Conservation (phyloP, 805 yeast genomes). For the Candida boidinii region DNA sequence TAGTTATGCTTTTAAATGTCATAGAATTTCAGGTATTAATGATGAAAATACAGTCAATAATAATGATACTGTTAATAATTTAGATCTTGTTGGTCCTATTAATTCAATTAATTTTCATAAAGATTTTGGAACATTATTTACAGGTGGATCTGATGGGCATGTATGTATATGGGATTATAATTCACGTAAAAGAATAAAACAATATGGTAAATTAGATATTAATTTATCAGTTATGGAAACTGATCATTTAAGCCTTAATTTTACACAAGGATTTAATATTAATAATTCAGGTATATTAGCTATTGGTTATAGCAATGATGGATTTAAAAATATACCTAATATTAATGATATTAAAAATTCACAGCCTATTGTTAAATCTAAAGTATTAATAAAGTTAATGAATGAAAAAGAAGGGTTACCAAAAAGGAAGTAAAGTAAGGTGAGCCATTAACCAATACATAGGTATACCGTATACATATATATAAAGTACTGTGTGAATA, state of each 20-base stretch:
- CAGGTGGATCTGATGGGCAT: slow-evolving; percentile 23
- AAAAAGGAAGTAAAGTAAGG: no score
- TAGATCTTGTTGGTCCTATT: slow-evolving; percentile 45
- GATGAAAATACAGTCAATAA: slow-evolving; percentile 36
- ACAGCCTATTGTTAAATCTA: slow-evolving; percentile 11
- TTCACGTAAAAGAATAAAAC: slow-evolving; percentile 19
- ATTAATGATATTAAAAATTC: slow-evolving; percentile 10
- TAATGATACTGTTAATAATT: slow-evolving; percentile 45
- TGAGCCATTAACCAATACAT: not conserved
- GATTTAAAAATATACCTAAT: slow-evolving; percentile 24
- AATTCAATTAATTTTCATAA: slow-evolving; percentile 39
- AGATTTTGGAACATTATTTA: slow-evolving; percentile 33
- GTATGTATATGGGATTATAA: slow-evolving; percentile 24
- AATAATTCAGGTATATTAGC: slow-evolving; percentile 15
- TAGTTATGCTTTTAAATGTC: slow-evolving; percentile 78
- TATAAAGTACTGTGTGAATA: no score
- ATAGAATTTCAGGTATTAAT: slow-evolving; percentile 34
- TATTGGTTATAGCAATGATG: slow-evolving; percentile 35
- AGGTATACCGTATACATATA: no score
- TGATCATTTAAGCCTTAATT: no score
- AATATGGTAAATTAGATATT: slow-evolving; percentile 24
- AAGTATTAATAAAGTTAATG: slow-evolving; percentile 6
- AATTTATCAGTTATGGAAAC: not conserved
- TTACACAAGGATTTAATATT: no score
- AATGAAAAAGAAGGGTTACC: not conserved